Evolutionary conservation across 1,139 yeast genomes (phyloP).

Genomic region (Tardiomyces digboiensis): DNA sequence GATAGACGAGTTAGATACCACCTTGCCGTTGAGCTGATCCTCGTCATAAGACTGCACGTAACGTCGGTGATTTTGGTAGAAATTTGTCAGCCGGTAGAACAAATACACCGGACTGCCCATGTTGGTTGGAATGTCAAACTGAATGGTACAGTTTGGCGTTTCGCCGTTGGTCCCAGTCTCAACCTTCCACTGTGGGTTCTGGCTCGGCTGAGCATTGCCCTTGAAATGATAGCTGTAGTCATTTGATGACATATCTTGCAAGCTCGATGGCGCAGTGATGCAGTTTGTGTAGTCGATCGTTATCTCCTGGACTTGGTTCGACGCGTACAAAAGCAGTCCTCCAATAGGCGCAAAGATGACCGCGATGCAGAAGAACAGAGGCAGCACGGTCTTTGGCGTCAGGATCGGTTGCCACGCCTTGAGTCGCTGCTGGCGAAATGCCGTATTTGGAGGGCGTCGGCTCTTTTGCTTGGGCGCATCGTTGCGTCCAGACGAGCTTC

Average conservation of each 20-base stretch:
- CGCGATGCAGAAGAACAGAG: constrained; percentile 65
- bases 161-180: constrained; percentile 28
- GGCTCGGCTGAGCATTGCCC: constrained; percentile 18
- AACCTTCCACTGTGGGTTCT: constrained; percentile 61
- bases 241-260: constrained; percentile 52
- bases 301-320: constrained; percentile 68
- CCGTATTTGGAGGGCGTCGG: constrained; percentile 33
- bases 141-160: constrained; percentile 30
- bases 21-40: constrained; percentile 75
- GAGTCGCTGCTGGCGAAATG: constrained; percentile 37
- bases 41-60: constrained; percentile 87
- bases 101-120: constrained; percentile 70
- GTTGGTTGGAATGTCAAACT: constrained; percentile 67
- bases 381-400: constrained; percentile 85
- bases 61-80: constrained; percentile 90
- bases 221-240: constrained; percentile 47
- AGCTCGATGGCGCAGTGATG: constrained; percentile 36
- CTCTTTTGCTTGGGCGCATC: constrained; percentile 25
- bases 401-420: constrained; percentile 64
- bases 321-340: constrained; percentile 79
- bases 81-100: constrained; percentile 73
- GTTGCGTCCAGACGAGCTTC: constrained; percentile 9
- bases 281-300: constrained; percentile 79
- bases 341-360: constrained; percentile 88
- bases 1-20: constrained; percentile 44